Evolutionary conservation across 176 grass and related monocot genomes (phyloP).

Genomic region (Sorghum bicolor): DNA sequence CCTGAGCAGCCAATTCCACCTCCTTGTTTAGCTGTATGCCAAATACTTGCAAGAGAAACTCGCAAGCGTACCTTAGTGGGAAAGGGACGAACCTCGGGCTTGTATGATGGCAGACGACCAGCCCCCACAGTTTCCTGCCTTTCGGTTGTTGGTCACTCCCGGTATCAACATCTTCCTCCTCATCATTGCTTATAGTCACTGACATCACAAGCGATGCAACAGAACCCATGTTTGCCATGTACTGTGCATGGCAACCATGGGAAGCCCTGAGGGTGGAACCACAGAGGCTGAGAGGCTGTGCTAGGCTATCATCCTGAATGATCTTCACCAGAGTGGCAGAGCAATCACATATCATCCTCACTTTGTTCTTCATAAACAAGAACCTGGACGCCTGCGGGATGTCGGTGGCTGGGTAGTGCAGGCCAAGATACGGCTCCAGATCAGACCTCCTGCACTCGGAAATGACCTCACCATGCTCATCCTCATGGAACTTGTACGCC

Average conservation of each 20-base stretch:
- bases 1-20: constrained; percentile 72
- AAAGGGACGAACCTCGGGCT: constrained; percentile 84
- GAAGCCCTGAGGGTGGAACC: constrained; percentile 87
- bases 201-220: constrained; percentile 92
- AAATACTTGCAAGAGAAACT: constrained; percentile 96
- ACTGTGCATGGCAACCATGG: constrained; percentile 90
- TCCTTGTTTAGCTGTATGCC: constrained; percentile 90
- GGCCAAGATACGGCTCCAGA: constrained; percentile 83
- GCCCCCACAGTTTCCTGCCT: constrained; percentile 79
- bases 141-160: constrained; percentile 48
- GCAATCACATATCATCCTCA: constrained; percentile 88
- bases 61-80: constrained; percentile 90
- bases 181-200: constrained; percentile 71
- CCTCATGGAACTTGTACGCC: constrained; percentile 96
- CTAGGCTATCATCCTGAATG: constrained; percentile 68
- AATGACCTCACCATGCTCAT: constrained; percentile 95
- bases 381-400: constrained; percentile 89
- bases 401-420: constrained; percentile 97
- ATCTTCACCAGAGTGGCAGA: constrained; percentile 57
- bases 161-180: constrained; percentile 47
- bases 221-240: constrained; percentile 98
- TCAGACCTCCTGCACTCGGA: constrained; percentile 82
- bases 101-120: constrained; percentile 92
- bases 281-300: constrained; percentile 63
- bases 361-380: constrained; percentile 98